phyloP scores from a whole-genome alignment of 306 rosid genomes.

The Acacia melanoxylon region DNA sequence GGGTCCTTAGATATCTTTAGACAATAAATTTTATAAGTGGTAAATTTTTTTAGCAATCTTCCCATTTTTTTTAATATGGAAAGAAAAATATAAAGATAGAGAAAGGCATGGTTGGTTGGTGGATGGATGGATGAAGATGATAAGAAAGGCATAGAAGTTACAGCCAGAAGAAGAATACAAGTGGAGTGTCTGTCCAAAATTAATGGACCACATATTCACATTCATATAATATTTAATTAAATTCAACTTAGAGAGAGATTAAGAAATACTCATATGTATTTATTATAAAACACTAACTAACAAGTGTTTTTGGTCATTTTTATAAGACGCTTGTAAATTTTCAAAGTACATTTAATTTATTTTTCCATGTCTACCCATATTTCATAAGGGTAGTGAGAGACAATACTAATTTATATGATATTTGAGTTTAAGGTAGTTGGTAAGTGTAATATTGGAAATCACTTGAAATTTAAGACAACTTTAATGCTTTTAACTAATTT shows the following conservation, averaged over 20 bases:
- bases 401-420: no score
- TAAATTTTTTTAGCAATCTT: neutral
- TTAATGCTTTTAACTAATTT: no score
- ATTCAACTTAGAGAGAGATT: neutral
- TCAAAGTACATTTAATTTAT: no score
- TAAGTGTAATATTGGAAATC: no score
- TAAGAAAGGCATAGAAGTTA: conserved; percentile 34
- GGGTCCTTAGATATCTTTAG: no score
- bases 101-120: neutral
- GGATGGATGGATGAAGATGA: neutral
- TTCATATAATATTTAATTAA: neutral
- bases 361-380: no score
- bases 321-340: no score
- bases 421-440: no score
- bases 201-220: conserved; percentile 35
- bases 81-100: neutral
- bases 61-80: neutral
- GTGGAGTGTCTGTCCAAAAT: conserved; percentile 46
- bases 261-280: neutral
- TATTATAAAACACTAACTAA: no score
- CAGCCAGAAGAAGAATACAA: conserved; percentile 41
- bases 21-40: neutral
- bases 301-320: no score
- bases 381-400: no score
- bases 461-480: no score